Evolutionary conservation across 805 yeast species (phyloP).

Genomic region (Lachancea dasiensis): DNA sequence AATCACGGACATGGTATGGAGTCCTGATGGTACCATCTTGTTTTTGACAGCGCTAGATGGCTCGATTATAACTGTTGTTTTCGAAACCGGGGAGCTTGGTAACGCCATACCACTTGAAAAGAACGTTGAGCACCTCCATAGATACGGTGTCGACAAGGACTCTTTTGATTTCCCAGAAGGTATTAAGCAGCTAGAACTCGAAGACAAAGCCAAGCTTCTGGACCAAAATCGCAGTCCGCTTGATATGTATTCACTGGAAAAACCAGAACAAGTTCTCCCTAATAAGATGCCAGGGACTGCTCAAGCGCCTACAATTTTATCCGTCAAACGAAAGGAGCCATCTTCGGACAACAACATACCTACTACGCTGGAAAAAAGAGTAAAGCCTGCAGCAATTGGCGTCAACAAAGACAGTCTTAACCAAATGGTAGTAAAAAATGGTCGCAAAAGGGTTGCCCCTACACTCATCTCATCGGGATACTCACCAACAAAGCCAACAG

Average conservation of each 20-base stretch:
- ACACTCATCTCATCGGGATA: conserved; percentile 47
- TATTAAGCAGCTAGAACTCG: conserved; percentile 67
- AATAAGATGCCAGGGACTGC: conserved; percentile 13
- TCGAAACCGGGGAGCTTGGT: conserved; percentile 63
- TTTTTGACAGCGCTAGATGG: conserved; percentile 83
- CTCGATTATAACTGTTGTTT: conserved; percentile 58
- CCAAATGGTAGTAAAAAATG: conserved; percentile 64
- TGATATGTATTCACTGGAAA: conserved; percentile 6
- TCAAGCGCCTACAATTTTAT: conserved; percentile 10
- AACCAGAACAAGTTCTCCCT: conserved; percentile 7
- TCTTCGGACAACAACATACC: not conserved
- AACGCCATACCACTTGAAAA: conserved; percentile 54
- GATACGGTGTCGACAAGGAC: conserved; percentile 87
- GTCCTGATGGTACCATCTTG: conserved; percentile 69
- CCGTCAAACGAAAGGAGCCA: conserved; percentile 5
- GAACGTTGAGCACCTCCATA: conserved; percentile 62
- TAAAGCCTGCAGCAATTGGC: conserved; percentile 16
- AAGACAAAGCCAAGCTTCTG: conserved; percentile 59
- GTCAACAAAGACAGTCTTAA: conserved; percentile 20
- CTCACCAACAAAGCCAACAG: conserved; percentile 15
- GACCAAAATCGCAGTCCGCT: no score
- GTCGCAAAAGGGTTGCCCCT: conserved; percentile 72
- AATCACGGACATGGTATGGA: conserved; percentile 87
- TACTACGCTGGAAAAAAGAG: conserved; percentile 22
- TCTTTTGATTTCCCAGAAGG: conserved; percentile 83